Evolutionary conservation across 805 yeast species (phyloP).

Genomic region (Candida sithepensis): DNA sequence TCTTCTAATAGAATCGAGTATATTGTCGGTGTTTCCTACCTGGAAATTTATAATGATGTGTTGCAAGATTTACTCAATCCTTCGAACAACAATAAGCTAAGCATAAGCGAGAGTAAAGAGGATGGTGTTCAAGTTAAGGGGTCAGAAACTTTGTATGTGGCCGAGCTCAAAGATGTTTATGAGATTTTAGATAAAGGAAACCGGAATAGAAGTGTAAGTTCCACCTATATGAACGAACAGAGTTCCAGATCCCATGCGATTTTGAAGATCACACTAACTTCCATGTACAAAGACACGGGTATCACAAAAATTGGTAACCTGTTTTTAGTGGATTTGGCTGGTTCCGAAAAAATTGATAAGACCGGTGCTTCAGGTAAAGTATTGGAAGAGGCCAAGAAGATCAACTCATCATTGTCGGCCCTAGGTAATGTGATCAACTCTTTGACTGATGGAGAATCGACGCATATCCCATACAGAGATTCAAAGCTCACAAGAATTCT

Average conservation of each 20-base stretch:
- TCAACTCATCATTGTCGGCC: conserved; percentile 73
- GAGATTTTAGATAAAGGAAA: conserved; percentile 58
- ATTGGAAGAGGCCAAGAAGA: conserved; percentile 79
- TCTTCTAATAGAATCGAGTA: conserved; percentile 55
- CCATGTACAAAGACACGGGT: conserved; percentile 52
- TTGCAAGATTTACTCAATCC: conserved; percentile 66
- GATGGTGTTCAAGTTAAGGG: conserved; percentile 71
- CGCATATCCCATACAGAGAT: conserved; percentile 72
- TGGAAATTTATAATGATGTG: conserved; percentile 81
- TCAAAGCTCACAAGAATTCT: conserved; percentile 74
- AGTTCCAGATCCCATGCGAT: conserved; percentile 82
- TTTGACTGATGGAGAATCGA: conserved; percentile 62
- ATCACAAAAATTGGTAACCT: conserved; percentile 59
- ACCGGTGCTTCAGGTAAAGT: conserved; percentile 75
- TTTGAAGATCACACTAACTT: conserved; percentile 64
- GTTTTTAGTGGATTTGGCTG: conserved; percentile 81
- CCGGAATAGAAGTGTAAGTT: conserved; percentile 48
- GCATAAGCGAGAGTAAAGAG: conserved; percentile 60
- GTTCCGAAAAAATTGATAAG: conserved; percentile 75
- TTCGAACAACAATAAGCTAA: conserved; percentile 33
- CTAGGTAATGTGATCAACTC: conserved; percentile 80
- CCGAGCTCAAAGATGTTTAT: conserved; percentile 55
- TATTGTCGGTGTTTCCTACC: conserved; percentile 63
- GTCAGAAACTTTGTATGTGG: conserved; percentile 59
- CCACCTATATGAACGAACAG: conserved; percentile 68